A percentile compares a stretch with the other conserved stretches of the same genome.
Conservation (phyloP, 2,329 filamentous ascomycete species). For the Eutypa lata region DNA sequence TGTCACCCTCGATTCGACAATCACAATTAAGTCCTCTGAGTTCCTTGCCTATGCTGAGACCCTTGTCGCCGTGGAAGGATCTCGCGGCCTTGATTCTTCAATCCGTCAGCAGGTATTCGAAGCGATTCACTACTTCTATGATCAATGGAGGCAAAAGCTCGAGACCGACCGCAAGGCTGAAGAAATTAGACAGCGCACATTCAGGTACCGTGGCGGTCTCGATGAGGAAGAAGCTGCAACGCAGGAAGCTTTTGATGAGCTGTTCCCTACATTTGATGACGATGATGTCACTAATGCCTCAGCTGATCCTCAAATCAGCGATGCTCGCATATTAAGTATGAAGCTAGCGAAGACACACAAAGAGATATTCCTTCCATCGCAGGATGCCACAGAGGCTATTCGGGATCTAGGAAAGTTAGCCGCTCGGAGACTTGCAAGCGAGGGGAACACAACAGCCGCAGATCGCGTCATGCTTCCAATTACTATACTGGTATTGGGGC, state of each 20-base stretch:
- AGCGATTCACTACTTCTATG: slow-evolving; percentile 70
- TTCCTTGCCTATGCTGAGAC: slow-evolving; percentile 48
- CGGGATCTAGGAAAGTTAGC: slow-evolving; percentile 41
- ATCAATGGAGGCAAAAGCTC: slow-evolving; percentile 76
- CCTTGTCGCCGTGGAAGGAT: slow-evolving; percentile 46
- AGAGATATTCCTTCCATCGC: slow-evolving; percentile 45
- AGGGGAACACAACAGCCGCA: slow-evolving; percentile 30
- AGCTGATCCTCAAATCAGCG: slow-evolving; percentile 31
- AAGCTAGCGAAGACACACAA: slow-evolving; percentile 60
- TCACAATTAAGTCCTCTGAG: slow-evolving; percentile 39
- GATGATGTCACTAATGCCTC: slow-evolving; percentile 38
- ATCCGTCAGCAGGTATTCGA: slow-evolving; percentile 58
- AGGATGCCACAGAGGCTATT: slow-evolving; percentile 40
- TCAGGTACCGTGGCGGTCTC: slow-evolving; percentile 75
- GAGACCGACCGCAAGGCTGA: slow-evolving; percentile 73
- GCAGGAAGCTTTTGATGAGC: slow-evolving; percentile 69
- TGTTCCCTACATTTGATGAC: slow-evolving; percentile 78
- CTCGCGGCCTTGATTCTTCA: slow-evolving; percentile 35
- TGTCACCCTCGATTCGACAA: slow-evolving; percentile 14
- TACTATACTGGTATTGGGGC: slow-evolving; percentile 62
- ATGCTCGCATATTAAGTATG: slow-evolving; percentile 54
- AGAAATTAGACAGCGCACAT: slow-evolving; percentile 71
- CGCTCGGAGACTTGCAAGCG: slow-evolving; percentile 34
- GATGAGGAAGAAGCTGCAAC: slow-evolving; percentile 75
- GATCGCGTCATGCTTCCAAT: slow-evolving; percentile 62